These are phyloP conservation scores for Sequoiadendron giganteum DNA, from an alignment of 75 land plant species.

Conservation along the genomic window DNA sequence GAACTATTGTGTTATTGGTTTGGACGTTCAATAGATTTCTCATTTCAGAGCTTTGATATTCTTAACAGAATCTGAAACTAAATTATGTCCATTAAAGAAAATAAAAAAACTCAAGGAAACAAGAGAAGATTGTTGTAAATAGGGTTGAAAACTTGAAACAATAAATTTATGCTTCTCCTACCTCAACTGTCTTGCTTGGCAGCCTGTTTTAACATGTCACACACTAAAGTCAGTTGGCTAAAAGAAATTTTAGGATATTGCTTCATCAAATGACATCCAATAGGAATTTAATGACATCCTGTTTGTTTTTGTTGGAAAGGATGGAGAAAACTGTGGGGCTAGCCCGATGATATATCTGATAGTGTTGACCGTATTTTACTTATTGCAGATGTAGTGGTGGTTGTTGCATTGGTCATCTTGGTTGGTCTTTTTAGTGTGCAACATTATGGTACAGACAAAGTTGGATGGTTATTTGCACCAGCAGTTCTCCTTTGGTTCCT, in stretches of 20 bases:
- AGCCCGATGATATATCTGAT: neutral
- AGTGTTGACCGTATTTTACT: neutral
- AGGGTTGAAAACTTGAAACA: neutral
- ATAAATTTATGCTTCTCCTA: neutral
- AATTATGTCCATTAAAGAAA: neutral
- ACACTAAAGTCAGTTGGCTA: neutral
- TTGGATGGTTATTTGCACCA: slow-evolving; percentile 92
- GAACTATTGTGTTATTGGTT: neutral
- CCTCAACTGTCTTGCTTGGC: neutral
- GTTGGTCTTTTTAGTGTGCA: slow-evolving; percentile 79
- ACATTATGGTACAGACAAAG: slow-evolving; percentile 80
- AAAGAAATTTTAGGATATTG: neutral
- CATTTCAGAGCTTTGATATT: neutral
- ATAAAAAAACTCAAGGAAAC: neutral
- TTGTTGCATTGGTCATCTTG: slow-evolving; percentile 67
- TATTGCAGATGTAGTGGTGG: slow-evolving; percentile 59
- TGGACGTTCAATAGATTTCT: neutral
- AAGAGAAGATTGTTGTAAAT: neutral
- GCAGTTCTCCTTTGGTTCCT: slow-evolving; percentile 81
- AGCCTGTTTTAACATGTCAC: neutral
- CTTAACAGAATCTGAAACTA: neutral
- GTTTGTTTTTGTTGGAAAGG: neutral
- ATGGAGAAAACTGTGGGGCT: neutral
- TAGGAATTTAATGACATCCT: neutral
- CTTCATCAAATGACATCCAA: neutral